Conservation (phyloP, 2,329 filamentous ascomycete genomes). For the Aspergillus quadricinctus region DNA sequence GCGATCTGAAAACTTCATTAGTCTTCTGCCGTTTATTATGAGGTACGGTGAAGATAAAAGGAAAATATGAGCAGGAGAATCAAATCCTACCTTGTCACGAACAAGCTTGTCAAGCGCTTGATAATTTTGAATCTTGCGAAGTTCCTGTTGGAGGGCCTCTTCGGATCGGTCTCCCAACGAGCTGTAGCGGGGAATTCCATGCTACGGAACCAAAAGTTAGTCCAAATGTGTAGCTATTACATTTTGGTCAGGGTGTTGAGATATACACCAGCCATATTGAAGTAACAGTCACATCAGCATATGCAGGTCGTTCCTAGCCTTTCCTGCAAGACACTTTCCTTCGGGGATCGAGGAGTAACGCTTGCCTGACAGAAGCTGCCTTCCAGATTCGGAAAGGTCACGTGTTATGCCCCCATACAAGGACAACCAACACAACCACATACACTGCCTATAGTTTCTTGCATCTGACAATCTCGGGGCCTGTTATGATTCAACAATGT, state of each 20-base stretch:
- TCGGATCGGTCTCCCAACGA: slow-evolving; percentile 58
- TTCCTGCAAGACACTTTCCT: background rate
- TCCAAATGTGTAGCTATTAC: background rate
- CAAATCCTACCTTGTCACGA: slow-evolving; percentile 54
- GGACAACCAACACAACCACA: slow-evolving; percentile 7
- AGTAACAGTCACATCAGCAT: background rate
- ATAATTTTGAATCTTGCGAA: slow-evolving; percentile 72
- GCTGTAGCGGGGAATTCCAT: slow-evolving; percentile 72
- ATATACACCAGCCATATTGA: slow-evolving; percentile 31
- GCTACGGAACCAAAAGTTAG: slow-evolving; percentile 51
- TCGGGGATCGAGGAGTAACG: background rate
- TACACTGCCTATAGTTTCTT: background rate
- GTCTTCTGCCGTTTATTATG: background rate
- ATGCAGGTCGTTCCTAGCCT: background rate
- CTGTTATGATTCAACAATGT: background rate
- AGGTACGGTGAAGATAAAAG: background rate
- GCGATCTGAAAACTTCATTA: slow-evolving; percentile 28
- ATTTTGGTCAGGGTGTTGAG: slow-evolving; percentile 2
- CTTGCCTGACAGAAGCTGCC: background rate
- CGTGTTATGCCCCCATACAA: slow-evolving; percentile 4
- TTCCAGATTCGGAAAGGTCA: background rate
- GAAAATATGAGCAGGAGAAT: background rate
- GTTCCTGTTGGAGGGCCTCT: slow-evolving; percentile 66
- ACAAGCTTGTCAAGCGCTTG: slow-evolving; percentile 65
- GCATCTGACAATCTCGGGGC: background rate